Base-by-base conservation (phyloP, 306 rosid species). In the Quercus mongolica region DNA sequence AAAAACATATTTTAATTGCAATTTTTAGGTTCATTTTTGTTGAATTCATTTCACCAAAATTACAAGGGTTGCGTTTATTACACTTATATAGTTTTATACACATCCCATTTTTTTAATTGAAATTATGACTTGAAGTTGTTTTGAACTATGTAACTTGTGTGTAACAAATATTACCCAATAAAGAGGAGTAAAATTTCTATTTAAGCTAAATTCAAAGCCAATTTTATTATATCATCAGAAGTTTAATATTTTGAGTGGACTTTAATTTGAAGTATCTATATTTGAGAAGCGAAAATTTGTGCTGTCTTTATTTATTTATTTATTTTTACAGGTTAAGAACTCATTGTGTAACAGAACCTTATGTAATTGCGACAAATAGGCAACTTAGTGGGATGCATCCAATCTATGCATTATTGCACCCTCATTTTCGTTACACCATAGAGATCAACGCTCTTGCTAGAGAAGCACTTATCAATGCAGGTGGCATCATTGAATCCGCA, bases 311-410 rank as follows among this genome's bases (percentile, higher is more conserved):
- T 41, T 41, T 2, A 41, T 38, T 58, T 4, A 19, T 23, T 25
- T 6, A 35, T 63, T 14, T 30, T 74, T 71, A 31, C 75, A 94
- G 97, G 99, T 73, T 95, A 67, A 89, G 97, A 77, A 95, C 99
- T 33, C 98, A 95, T 63, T 80, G 87, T 75, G 90, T 52, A 21
- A 86, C 94, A 30, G 99, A 95, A 70, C 97, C 99, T 0, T 95
- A 91, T 74, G 82, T 95, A n/a, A 92, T 95, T 26, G 97, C 97
- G 3, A 83, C 98, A 7, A 83, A 89, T 20, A 88, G 99, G 25
- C 97, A 92, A 74, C 88, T 95, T 1, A 95, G 99, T 78, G 92
- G 46, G 80, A 76, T 90, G 85, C 99, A 95, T 58, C 99, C 99
- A 44, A 90, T 95, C 69, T 84, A 89, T 12, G 89, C 79, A 77